These are phyloP conservation scores for Chalciporus piperatoides DNA, from an alignment of 1,284 basidiomycete species.

Conservation along the genomic window DNA sequence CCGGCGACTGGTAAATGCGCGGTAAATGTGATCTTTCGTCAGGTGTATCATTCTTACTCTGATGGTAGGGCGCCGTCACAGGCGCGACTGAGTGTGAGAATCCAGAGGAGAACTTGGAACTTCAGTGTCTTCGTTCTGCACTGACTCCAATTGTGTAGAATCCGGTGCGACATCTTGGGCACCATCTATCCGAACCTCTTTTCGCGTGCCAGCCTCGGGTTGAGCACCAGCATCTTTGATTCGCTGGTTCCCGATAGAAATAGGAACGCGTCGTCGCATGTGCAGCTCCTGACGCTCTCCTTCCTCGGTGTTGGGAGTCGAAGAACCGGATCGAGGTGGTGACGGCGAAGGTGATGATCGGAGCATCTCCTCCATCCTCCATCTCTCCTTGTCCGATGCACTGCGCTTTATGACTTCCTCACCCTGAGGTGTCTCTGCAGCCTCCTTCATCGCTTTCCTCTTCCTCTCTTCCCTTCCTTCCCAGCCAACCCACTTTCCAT, in stretches of 20 bases:
- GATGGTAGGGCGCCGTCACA: neutral
- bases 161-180: neutral
- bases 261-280: neutral
- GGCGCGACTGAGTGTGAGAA: neutral
- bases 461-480: constrained; percentile 17
- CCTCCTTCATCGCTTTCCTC: constrained; percentile 5
- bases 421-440: neutral
- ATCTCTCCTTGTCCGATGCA: constrained; percentile 26
- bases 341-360: constrained; percentile 6
- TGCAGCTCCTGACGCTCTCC: constrained; percentile 4
- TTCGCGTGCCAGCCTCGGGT: neutral
- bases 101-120: neutral
- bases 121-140: neutral
- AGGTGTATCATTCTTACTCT: neutral
- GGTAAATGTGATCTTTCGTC: too few relatives aligned
- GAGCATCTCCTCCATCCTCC: constrained; percentile 27
- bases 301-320: constrained; percentile 7
- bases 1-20: too few relatives aligned
- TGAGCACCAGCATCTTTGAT: neutral
- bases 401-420: constrained; percentile 10
- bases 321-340: constrained; percentile 2
- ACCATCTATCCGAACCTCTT: neutral
- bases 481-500: constrained; percentile 21
- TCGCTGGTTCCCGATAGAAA: neutral
- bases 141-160: neutral